Evolutionary conservation across 805 yeast genomes (phyloP), one percentile per base, ranked within the genome.

Genomic region (Lachancea kluyveri): DNA sequence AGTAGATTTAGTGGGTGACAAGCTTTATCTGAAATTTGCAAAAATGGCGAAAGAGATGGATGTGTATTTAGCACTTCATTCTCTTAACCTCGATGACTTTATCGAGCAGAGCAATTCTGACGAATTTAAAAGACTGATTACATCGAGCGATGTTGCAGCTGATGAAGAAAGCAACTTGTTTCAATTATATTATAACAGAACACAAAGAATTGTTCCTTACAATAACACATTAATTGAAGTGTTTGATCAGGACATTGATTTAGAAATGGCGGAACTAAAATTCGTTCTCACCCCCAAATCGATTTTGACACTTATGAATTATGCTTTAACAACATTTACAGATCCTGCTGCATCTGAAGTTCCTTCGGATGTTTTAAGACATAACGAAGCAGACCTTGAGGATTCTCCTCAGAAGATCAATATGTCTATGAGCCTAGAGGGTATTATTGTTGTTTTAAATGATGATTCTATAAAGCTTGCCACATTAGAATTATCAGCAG

Each of bases 381-480:
- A 81, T 45, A 79, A 79, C 45, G 71, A 71, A 40, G 73, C 68
- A 21, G 72, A 71, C 39, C 63, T 59, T 15, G 75, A 68, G 8
- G 65, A 68, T 10, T 70, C 87, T 0, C 92, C 94, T 0, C 84
- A 80, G 44, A 81, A 77, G 46, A 79, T 87, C 21, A 74, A 75
- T 33, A 79, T 88, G 18, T 65, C 70, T 19, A 65, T 90, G 18
- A 70, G 70, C 28, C 61, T 92, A 48, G 84, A 77, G 26, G 78
- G 95, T 48, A 72, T 90, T 9, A 74, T 78, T 6, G 52, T 85
- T 29, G 74, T 84, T 4, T 61, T 92, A 30, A 82, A 84, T 48
- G 96, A 90, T 49, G 94, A 86, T 36, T 79, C 88, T 4, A 72
- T 75, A 39, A 79, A 81, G 43, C 57, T 92, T 26, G 95, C 95